Evolutionary conservation across 208 protist genomes (phyloP), one percentile per base, ranked within the genome.

Genomic region (Acanthamoeba quina): DNA sequence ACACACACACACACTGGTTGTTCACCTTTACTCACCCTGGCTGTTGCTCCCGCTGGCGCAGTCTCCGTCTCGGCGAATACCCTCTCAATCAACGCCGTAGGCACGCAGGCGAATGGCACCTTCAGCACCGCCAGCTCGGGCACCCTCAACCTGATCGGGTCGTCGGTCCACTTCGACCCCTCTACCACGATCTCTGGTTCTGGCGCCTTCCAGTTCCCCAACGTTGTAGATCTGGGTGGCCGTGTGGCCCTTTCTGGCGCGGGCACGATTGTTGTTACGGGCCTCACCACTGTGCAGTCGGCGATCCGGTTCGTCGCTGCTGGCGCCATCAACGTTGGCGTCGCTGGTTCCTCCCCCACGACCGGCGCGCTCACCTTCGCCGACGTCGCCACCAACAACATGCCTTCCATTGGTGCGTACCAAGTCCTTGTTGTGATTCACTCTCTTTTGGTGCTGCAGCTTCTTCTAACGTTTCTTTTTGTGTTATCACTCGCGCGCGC

Each of bases 61-160:
- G 34, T 89, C 82, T 89, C 82, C 9, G 29, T 37, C 52, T 31
- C 37, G 31, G 5, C 54, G 62, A 13, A 13, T 17, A 7, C 9
- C 4, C 62, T 90, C 3, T n/a, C 31, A 0, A 90, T 90, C 62
- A 72, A 64, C 24, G 83, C 83, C 21, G 62, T n/a, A 15, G 83
- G 83, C 54, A 52, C 44, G 24, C 83, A 90, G 83, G 19, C 6
- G 52, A 64, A 90, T 37, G 83, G 83, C 24, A 90, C 54, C 54
- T 90, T 90, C 83, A 44, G 4, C 24, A 24, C 54, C 44, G 4
- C 5, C 26, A n/a, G 44, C 31, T 62, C 78, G n/a, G 83, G 83
- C 56, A 72, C 56, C 9, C 83, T 90, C 26, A 4, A 37, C 15
- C 29, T 90, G 3, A 90, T 90, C 83, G 26, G 83, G 34, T 13